Base-by-base conservation (phyloP, 208 protist genomes). In the Wallacemonas collosoma region DNA sequence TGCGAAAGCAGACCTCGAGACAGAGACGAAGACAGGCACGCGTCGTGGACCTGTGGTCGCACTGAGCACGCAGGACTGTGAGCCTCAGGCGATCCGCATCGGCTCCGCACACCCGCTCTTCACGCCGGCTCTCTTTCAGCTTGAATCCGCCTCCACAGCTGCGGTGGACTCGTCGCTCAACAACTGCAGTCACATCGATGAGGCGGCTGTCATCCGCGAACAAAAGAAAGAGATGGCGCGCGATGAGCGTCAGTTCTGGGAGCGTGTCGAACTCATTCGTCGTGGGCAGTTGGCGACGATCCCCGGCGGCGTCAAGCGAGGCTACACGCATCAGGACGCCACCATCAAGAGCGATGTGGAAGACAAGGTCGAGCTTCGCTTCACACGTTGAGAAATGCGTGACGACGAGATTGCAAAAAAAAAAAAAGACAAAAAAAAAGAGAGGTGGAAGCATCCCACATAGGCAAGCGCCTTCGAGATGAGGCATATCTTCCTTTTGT, bases 181-280 rank as follows among this genome's bases (percentile, higher is more conserved):
- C 36, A 68, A 64, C 54, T 35, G 53, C 14, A 83, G 82, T 54
- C 72, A 74, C 14, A 61, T 94, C 11, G 76, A 91, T 64, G 74
- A 43, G 14, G 45, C 67, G 36, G 72, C 65, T 14, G 71, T 94
- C 35, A 70, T 86, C 41, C 72, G 74, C 44, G 89, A 90, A 71
- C 86, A 96, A 69, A 78, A 77, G 62, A 80, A 83, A 47, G 92
- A 96, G 71, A 91, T 93, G 85, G 61, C 77, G 11, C 80, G 78
- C 14, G 88, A 96, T 60, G 92, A 96, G 78, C 79, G 87, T 60
- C 68, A 81, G 6, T 96, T 94, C 71, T 96, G 92, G 89, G 88
- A 94, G 58, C 79, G 88, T 17, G 92, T 96, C 12, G 92, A 96
- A 75, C 78, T 93, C 40, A 96, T 96, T 63, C 87, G 88, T 1